Base-by-base conservation (phyloP, 2,329 filamentous ascomycete genomes). In the Neurospora sp. region DNA sequence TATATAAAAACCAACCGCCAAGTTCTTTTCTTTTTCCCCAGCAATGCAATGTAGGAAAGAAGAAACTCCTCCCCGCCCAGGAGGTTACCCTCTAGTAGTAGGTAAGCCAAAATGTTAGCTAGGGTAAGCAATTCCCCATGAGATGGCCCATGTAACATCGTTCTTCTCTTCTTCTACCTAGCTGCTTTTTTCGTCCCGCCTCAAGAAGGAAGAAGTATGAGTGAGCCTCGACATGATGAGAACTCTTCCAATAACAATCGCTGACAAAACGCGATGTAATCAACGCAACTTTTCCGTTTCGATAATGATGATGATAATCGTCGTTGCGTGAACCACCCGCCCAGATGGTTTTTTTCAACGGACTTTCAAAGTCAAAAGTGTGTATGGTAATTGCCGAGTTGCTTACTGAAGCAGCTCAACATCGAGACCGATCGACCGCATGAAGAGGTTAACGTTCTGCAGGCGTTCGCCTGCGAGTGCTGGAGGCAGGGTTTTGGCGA, bases 391-490 rank as follows among this genome's bases (percentile, higher is more conserved):
- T 33, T 9, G 46, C 46, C 13, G 13, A 33, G 23, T 58, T 33
- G 46, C 46, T 74, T 74, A 83, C 71, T 82, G 79, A 72, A 89
- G 80, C 68, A 90, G 81, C 76, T 97, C 96, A 68, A 99, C 96
- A 82, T 99, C 96, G 78, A 99, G 86, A n/a, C 96, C 96, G 80
- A 99, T 97, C 70, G 95, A 96, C 77, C 93, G 91, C 94, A 99
- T 97, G 80, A 99, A 99, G 70, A 99, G 83, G 79, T 99, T 99
- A 75, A 99, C 96, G 78, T 97, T 97, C 71, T 91, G 90, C 70
- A 97, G 84, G 71, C 95, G 90, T 78, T 93, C 90, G 71, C 89
- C 89, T 13, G 92, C 90, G 89, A 98, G 93, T 70, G 96, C 91
- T 17, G 90, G 86, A 19, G 96, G 95, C 40, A 99, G 84, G 1